Evolutionary conservation across 768 basidiomycete genomes (phyloP).

Genomic region (Vararia minispora): DNA sequence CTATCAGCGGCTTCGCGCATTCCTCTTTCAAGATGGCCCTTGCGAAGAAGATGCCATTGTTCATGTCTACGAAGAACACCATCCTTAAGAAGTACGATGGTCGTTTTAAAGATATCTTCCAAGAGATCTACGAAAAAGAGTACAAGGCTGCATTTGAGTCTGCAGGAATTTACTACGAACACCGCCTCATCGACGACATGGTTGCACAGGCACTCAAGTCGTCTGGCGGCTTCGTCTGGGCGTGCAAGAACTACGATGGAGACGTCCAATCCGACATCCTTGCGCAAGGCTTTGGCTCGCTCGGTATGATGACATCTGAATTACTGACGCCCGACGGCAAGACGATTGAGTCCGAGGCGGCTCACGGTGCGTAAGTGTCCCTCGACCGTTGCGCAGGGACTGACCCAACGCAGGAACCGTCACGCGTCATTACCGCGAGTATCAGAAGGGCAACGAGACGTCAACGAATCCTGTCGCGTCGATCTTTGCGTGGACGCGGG

Average conservation of each 20-base stretch:
- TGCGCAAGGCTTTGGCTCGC: slow-evolving; percentile 91
- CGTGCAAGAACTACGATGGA: slow-evolving; percentile 51
- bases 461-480: slow-evolving; percentile 98
- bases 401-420: slow-evolving; percentile 54
- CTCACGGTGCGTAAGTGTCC: slow-evolving; percentile 51
- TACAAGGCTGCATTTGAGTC: slow-evolving; percentile 67
- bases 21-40: slow-evolving; percentile 96
- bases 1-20: slow-evolving; percentile 92
- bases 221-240: slow-evolving; percentile 72
- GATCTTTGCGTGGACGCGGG: slow-evolving; percentile 98
- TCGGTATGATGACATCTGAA: slow-evolving; percentile 99
- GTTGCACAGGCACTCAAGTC: slow-evolving; percentile 98
- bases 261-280: slow-evolving; percentile 82
- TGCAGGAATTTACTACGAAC: slow-evolving; percentile 81
- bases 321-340: slow-evolving; percentile 91
- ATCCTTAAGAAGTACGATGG: slow-evolving; percentile 98
- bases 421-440: slow-evolving; percentile 94
- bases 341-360: slow-evolving; percentile 91
- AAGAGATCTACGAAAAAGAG: slow-evolving; percentile 82
- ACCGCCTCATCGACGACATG: slow-evolving; percentile 97
- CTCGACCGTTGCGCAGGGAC: background rate
- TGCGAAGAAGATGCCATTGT: slow-evolving; percentile 68
- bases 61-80: slow-evolving; percentile 98
- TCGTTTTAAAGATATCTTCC: slow-evolving; percentile 98
- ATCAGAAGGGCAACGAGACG: slow-evolving; percentile 95